Base-by-base conservation (phyloP, 2,329 filamentous ascomycete genomes). In the Colletotrichum filicis region DNA sequence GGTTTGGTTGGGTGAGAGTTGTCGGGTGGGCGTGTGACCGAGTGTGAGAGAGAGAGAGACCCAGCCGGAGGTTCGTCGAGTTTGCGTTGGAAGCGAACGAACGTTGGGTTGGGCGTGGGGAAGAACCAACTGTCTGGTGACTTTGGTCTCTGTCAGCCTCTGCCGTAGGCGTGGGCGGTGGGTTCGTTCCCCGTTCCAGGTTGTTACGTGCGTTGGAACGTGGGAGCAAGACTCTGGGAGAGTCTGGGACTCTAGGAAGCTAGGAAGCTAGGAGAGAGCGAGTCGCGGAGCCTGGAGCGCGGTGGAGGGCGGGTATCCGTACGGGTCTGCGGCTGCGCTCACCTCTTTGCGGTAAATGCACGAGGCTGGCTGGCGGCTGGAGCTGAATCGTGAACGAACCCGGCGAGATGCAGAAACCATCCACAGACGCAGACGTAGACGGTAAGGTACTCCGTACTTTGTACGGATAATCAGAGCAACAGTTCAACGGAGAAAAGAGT, bases 41-140 rank as follows among this genome's bases (percentile, higher is more conserved):
- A 8, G 30, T 1, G 22, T 22, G 28, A 8, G 30, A 11, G 30
- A 28, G 28, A 28, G 28, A 32, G 30, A 32, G 32, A 42, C 37
- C 64, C 66, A n/a, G 58, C 65, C 60, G 68, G 49, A 71, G 24
- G 57, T 49, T 52, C 46, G 52, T 63, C 37, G 59, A 59, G 66
- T 72, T 69, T 69, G 65, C 69, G 69, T 69, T 64, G 70, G 66
- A 73, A 69, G 66, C 32, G 32, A 42, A 19, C 66, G 55, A 73
- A 61, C 66, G 70, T 42, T 64, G 32, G 59, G 65, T 42, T 64
- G 59, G 65, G 66, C 59, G 69, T 69, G 66, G 59, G 65, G 66
- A 69, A 69, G 49, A 60, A 67, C n/a, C 37, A 57, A 65, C 12
- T 37, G 12, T 37, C 35, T n/a, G 59, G 35, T 42, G 30, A 9